Evolutionary conservation across 371 early-diverging fungal species (phyloP).

Genomic region (Mortierella sp.): DNA sequence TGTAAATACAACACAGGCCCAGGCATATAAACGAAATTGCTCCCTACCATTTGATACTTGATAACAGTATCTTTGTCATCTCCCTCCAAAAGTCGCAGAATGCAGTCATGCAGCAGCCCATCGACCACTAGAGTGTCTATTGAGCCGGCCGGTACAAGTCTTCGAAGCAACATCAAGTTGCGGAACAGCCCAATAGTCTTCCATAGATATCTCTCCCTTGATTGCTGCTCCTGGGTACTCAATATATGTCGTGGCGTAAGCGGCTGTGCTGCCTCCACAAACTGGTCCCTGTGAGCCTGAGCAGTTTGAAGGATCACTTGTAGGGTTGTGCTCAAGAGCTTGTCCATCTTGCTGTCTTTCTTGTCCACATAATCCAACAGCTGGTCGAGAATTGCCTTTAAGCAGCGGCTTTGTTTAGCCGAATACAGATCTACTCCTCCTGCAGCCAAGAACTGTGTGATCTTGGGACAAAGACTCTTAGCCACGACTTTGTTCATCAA

Average conservation of each 20-base stretch:
- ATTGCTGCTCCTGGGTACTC: slow-evolving; percentile 24
- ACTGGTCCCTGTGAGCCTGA: slow-evolving; percentile 39
- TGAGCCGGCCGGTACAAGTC: slow-evolving; percentile 29
- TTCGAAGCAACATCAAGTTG: slow-evolving; percentile 49
- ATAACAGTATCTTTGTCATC: slow-evolving; percentile 42
- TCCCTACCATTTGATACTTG: slow-evolving; percentile 50
- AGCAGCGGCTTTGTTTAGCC: slow-evolving; percentile 31
- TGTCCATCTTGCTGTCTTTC: slow-evolving; percentile 45
- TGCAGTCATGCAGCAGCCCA: slow-evolving; percentile 52
- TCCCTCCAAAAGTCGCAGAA: slow-evolving; percentile 43
- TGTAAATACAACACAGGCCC: not conserved
- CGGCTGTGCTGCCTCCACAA: slow-evolving; percentile 50
- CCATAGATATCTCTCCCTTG: slow-evolving; percentile 48
- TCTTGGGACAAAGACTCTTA: slow-evolving; percentile 51
- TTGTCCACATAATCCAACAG: slow-evolving; percentile 55
- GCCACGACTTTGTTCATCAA: slow-evolving; percentile 71
- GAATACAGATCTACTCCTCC: slow-evolving; percentile 51
- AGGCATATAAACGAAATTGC: not conserved
- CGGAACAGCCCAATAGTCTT: slow-evolving; percentile 47
- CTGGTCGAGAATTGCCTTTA: slow-evolving; percentile 45
- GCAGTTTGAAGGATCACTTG: slow-evolving; percentile 31
- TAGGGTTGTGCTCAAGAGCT: slow-evolving; percentile 33
- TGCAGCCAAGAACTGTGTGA: slow-evolving; percentile 36
- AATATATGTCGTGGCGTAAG: slow-evolving; percentile 48
- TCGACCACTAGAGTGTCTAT: slow-evolving; percentile 44